Evolutionary conservation across 495 filamentous ascomycete genomes (phyloP), one percentile per base, ranked within the genome.

Genomic region (Trypethelium eluteriae): DNA sequence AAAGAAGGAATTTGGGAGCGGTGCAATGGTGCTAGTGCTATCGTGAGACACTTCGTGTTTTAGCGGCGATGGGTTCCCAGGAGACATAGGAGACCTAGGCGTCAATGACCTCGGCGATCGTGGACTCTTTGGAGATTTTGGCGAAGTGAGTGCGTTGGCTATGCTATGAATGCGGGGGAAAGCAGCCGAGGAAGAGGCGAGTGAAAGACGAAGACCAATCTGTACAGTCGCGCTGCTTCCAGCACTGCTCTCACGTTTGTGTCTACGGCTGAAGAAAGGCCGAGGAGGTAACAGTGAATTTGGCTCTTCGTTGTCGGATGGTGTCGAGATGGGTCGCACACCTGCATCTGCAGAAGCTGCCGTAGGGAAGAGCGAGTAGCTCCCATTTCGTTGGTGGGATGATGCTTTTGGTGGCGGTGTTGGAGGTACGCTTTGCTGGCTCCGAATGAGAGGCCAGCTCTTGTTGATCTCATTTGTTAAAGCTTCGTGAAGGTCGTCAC

Each of bases 301-400:
- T 34, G 53, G 53, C 36, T 11, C 25, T 14, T 59, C 53, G 25
- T 59, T 32, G 34, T 59, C 53, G 36, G 53, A 59, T 36, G 53
- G 53, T 36, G 53, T 35, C 7, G 53, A 59, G 5, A 59, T 36
- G 7, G 53, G 53, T 3, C 53, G 53, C 36, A 6, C 14, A 34
- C 36, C 53, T 59, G 25, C 14, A 34, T 59, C 53, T 59, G 53
- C 53, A 59, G 53, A 59, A 14, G 53, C 53, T 36, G 53, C 53
- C 7, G 53, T 59, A 59, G 53, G 53, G 53, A 59, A 59, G 1
- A 59, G 53, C 18, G 53, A 59, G 53, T 59, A 59, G 53, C 53
- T 59, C 36, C 53, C 53, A 18, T 34, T 59, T 7, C 14, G 18
- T 36, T 6, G 3, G 32, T 59, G 18, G 5, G 32, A 34, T 10